Evolutionary conservation across 192 early-diverging fungal genomes (phyloP), one percentile per base, ranked within the genome.

Genomic region (Thamnidium elegans): DNA sequence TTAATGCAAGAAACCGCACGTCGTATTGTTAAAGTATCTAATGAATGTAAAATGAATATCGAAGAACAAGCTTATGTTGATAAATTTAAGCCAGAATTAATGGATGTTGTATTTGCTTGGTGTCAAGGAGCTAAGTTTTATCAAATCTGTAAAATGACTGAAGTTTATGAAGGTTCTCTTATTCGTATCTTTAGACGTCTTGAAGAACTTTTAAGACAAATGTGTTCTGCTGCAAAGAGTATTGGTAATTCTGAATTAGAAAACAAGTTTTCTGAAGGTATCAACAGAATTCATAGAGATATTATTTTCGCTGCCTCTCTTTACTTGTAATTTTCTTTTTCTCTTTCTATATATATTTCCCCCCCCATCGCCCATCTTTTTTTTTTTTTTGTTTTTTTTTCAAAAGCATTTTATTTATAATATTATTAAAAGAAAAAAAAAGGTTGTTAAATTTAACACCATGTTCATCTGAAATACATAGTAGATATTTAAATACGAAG

Each of bases 301-400:
- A 97, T 99, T 79, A 90, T 99, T 32, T 99, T 97, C 83, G 94
- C 97, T 15, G 88, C 87, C 15, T 94, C 92, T 48, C 83, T 99
- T 66, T 99, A 96, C 62, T 77, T 94, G 32, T 95, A 88, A 84
- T 70, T 62, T 39, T 39, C 36, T 39, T 9, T 39, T 39, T 39
- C 3, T 26, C 26, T 39, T 9, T 39, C 9, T 39, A 39, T 39
- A 10, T 39, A 39, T 39, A 39, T 39, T 10, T 39, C 26, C 26
- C 26, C 26, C 26, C 3, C 26, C 3, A 2, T 26, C 26, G 3
- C 3, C 26, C 5, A 3, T 6, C 4, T 39, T 39, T 39, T 39
- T 39, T 39, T 39, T 39, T 39, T 10, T 39, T 39, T 36, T 36
- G 7, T 4, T 36, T 39, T 39, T 9, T 39, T 39, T 39, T 6